Conservation (phyloP, 495 filamentous ascomycete species). For the Aspergillus sclerotiicarbonarius region DNA sequence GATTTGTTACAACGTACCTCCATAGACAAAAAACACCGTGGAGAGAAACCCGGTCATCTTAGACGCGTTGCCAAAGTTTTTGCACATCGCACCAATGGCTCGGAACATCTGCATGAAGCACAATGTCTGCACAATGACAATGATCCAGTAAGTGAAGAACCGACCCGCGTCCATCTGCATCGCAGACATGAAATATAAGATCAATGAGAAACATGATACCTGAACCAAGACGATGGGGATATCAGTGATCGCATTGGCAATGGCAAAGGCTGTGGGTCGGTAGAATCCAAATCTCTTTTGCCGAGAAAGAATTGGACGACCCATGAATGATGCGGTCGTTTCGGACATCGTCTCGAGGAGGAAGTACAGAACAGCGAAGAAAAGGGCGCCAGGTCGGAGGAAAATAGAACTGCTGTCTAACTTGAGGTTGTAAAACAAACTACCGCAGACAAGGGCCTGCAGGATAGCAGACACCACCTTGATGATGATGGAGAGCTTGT, state of each 20-base stretch:
- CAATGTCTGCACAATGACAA: constrained; percentile 66
- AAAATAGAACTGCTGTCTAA: constrained; percentile 40
- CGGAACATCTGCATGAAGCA: constrained; percentile 77
- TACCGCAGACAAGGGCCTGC: constrained; percentile 40
- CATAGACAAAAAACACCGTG: constrained; percentile 76
- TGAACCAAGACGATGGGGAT: constrained; percentile 65
- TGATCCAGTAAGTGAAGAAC: constrained; percentile 75
- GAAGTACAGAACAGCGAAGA: constrained; percentile 41
- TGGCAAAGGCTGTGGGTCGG: constrained; percentile 74
- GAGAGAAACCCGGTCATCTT: constrained; percentile 74
- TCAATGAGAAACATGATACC: constrained; percentile 68
- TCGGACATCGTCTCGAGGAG: constrained; percentile 39
- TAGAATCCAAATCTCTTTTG: constrained; percentile 66
- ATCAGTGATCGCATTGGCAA: constrained; percentile 77
- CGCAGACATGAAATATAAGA: constrained; percentile 76
- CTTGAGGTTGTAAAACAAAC: constrained; percentile 41
- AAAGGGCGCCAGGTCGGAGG: constrained; percentile 38
- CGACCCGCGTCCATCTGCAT: constrained; percentile 66
- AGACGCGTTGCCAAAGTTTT: constrained; percentile 81
- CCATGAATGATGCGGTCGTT: constrained; percentile 40
- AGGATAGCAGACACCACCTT: constrained; percentile 34
- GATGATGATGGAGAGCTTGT: constrained; percentile 36
- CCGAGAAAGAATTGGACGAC: constrained; percentile 42
- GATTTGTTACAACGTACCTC: constrained; percentile 45
- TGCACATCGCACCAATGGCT: constrained; percentile 71